Percentiles rank a stretch among this genome's conserved stretches.
Conservation (phyloP, 2,329 filamentous ascomycete species). For the Dryadomyces quercivorus region DNA sequence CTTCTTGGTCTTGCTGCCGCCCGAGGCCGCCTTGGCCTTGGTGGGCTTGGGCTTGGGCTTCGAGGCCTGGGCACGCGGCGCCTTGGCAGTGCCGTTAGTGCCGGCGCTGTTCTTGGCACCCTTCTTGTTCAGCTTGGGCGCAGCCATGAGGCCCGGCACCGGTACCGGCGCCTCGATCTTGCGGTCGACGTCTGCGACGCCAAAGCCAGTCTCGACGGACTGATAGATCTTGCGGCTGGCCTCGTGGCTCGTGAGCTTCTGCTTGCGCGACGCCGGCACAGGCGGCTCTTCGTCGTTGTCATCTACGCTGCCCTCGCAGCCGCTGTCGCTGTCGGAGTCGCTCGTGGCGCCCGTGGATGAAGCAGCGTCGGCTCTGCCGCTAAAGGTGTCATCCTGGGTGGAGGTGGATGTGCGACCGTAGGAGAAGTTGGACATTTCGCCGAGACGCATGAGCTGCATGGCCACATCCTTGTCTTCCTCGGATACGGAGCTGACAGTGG, state of each 20-base stretch:
- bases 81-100: constrained; percentile 26
- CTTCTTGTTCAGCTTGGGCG: constrained; percentile 28
- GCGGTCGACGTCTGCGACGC: constrained; percentile 46
- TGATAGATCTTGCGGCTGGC: constrained; percentile 34
- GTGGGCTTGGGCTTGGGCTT: constrained; percentile 45
- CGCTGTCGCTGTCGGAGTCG: constrained; percentile 59
- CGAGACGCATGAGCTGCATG: constrained; percentile 89
- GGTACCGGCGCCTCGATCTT: constrained; percentile 30
- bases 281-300: constrained; percentile 43
- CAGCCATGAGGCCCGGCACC: constrained; percentile 17
- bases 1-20: constrained; percentile 31
- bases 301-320: constrained; percentile 53
- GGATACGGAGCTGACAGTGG: constrained; percentile 95
- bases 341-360: constrained; percentile 80
- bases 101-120: constrained; percentile 21
- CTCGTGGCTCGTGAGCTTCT: constrained; percentile 37
- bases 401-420: constrained; percentile 89
- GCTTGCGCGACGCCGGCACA: constrained; percentile 40
- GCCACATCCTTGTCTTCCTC: constrained; percentile 92
- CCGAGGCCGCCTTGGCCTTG: constrained; percentile 29
- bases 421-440: constrained; percentile 86
- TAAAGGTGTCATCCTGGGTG: constrained; percentile 86
- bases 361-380: constrained; percentile 72
- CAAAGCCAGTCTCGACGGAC: constrained; percentile 34
- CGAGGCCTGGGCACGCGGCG: constrained; percentile 15